Base-by-base conservation (phyloP, 352 stramenopile species). In the Phytophthora ramorum region DNA sequence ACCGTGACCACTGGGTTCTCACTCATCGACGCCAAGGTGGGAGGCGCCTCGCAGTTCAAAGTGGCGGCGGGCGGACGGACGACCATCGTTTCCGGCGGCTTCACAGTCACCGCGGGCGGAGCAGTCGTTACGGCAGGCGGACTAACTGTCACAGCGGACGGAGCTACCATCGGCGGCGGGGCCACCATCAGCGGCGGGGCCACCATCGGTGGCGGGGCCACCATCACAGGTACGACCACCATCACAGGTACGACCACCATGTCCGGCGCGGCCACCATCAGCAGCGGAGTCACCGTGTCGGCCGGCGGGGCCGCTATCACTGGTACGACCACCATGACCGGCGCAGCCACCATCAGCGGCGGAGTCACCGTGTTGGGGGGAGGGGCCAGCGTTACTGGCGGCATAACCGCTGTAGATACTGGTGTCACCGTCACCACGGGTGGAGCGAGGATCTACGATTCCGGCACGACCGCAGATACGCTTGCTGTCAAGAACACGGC, bases 341-440 rank as follows among this genome's bases (percentile, higher is more conserved):
- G 32, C 32, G 32, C 3, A 2, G 32, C 10, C 32, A 37, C 32
- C 3, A 13, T 37, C 24, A 5, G 24, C 5, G 24, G 24, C 10
- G 32, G 8, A 5, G 32, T 12, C 32, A 37, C 32, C 7, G 32
- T 37, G 7, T n/a, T n/a, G n/a, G n/a, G n/a, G n/a, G n/a, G n/a
- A n/a, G n/a, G n/a, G n/a, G n/a, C n/a, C n/a, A n/a, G n/a, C n/a
- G n/a, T n/a, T n/a, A 55, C 54, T 46, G 71, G 71, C 7, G 64
- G 58, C 4, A 16, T 73, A 9, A 80, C 63, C 13, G 45, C 79
- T 7, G 64, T 58, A 1, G 56, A 62, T 34, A 66, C 56, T 35
- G 64, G 64, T 8, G 16, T 72, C 20, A 57, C 50, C 32, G 32
- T 37, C 10, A 37, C 32, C 10, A 37, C 32, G 10, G 32, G 32